phyloP scores from a whole-genome alignment of 768 basidiomycete genomes.

The Lactarius indigo region DNA sequence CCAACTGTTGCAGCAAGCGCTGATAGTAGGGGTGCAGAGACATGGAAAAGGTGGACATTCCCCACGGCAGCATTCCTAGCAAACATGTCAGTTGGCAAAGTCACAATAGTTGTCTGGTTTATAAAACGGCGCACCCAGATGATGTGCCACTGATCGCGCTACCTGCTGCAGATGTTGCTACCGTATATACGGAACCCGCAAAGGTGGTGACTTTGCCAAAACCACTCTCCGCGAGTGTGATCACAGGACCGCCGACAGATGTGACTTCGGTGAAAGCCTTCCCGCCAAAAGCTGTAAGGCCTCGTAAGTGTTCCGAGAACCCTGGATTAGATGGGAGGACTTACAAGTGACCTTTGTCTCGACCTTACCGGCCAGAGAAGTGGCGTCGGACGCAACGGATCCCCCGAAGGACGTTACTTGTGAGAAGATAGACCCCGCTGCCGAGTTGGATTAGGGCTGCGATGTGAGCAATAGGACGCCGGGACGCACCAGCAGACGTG shows the following conservation, averaged over 20 bases:
- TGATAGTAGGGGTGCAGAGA: slow-evolving; percentile 9
- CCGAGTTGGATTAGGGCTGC: not conserved
- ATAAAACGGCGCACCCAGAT: not conserved
- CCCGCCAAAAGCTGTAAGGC: slow-evolving; percentile 16
- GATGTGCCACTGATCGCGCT: not conserved
- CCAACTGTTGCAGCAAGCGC: slow-evolving; percentile 20
- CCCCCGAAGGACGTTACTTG: not conserved
- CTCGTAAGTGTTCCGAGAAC: not conserved
- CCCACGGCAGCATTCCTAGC: slow-evolving; percentile 7
- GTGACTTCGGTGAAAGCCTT: slow-evolving; percentile 22
- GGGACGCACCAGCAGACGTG: slow-evolving; percentile 15
- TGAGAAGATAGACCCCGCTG: slow-evolving; percentile 15
- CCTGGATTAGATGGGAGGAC: not conserved
- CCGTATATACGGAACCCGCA: slow-evolving; percentile 24
- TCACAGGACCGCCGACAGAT: slow-evolving; percentile 18
- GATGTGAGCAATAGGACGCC: not conserved
- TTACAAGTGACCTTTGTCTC: slow-evolving; percentile 21
- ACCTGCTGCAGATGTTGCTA: slow-evolving; percentile 12
- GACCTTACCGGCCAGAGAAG: slow-evolving; percentile 1
- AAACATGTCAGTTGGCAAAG: not conserved
- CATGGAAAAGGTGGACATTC: not conserved
- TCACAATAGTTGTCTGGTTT: too few species aligned
- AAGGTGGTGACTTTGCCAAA: slow-evolving; percentile 21
- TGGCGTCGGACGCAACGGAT: not conserved
- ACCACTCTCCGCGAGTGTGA: slow-evolving; percentile 24